A percentile compares a stretch with the other conserved stretches of the same genome.
Evolutionary conservation across 352 stramenopile species (phyloP).

Genomic region (Globisporangium solare): DNA sequence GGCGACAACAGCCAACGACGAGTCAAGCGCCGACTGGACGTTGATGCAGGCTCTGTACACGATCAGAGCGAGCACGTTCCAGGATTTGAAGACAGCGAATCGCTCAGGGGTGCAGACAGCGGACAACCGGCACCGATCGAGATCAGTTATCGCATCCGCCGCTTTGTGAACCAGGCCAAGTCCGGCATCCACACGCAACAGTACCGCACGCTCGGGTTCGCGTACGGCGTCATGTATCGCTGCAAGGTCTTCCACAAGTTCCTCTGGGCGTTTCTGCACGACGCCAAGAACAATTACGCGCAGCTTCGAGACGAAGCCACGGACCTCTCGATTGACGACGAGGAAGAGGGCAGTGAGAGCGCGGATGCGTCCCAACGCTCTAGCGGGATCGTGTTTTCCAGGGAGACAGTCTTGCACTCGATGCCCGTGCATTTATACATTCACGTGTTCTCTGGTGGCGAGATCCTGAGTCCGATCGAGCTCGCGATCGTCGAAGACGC

Average conservation of each 20-base stretch:
- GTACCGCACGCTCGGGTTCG: constrained; percentile 73
- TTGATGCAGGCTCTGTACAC: neutral
- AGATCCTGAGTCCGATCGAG: constrained; percentile 47
- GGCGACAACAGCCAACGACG: neutral
- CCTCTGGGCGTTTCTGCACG: constrained; percentile 61
- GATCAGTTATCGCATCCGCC: constrained; percentile 67
- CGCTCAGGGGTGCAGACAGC: neutral
- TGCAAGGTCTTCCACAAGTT: constrained; percentile 78
- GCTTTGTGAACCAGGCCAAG: constrained; percentile 60
- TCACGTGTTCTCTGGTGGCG: constrained; percentile 66
- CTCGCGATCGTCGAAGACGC: constrained; percentile 51
- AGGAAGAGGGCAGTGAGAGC: constrained; percentile 15
- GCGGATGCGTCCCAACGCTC: neutral
- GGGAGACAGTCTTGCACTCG: constrained; percentile 64
- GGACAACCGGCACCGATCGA: constrained; percentile 16
- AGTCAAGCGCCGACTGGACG: constrained; percentile 2
- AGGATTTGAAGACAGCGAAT: neutral
- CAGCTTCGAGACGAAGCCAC: constrained; percentile 39
- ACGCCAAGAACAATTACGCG: constrained; percentile 19
- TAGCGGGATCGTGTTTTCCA: constrained; percentile 65
- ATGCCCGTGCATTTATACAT: constrained; percentile 84
- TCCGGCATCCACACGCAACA: constrained; percentile 53
- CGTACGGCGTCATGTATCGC: constrained; percentile 80
- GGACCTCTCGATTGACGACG: constrained; percentile 33
- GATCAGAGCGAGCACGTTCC: no score